Conservation (phyloP, 106 monocot genomes). For the Phalaenopsis equestris region DNA sequence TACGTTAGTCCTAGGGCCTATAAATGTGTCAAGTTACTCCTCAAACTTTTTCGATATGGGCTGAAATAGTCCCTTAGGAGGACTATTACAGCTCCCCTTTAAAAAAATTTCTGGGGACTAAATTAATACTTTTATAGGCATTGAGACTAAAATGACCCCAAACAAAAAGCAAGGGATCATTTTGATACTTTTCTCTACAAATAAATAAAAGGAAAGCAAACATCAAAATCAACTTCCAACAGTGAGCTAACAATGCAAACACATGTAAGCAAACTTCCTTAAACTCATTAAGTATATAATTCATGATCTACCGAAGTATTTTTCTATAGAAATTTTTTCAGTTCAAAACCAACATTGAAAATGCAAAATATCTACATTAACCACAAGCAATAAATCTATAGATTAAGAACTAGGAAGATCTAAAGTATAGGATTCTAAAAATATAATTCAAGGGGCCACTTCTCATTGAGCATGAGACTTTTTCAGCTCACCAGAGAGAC, state of each 20-base stretch:
- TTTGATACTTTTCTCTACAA: too few relatives aligned
- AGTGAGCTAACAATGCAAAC: neutral
- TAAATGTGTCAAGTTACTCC: too few relatives aligned
- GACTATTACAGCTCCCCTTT: too few relatives aligned
- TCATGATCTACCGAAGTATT: neutral
- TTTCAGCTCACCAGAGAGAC: neutral
- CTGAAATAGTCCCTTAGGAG: too few relatives aligned
- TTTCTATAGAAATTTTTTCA: neutral
- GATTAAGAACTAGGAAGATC: neutral
- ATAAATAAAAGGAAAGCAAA: neutral
- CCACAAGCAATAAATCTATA: neutral
- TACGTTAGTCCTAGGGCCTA: too few relatives aligned
- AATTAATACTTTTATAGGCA: too few relatives aligned
- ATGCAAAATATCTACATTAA: neutral
- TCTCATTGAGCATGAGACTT: neutral
- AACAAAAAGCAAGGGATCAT: too few relatives aligned
- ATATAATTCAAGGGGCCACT: neutral
- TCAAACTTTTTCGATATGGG: too few relatives aligned
- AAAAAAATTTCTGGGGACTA: too few relatives aligned
- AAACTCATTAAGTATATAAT: neutral
- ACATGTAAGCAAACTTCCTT: neutral
- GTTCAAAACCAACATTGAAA: neutral
- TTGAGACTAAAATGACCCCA: too few relatives aligned
- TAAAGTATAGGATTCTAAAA: neutral
- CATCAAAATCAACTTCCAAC: neutral